phyloP scores from a whole-genome alignment of 768 basidiomycete genomes.

The Calocybe gangraenosa region DNA sequence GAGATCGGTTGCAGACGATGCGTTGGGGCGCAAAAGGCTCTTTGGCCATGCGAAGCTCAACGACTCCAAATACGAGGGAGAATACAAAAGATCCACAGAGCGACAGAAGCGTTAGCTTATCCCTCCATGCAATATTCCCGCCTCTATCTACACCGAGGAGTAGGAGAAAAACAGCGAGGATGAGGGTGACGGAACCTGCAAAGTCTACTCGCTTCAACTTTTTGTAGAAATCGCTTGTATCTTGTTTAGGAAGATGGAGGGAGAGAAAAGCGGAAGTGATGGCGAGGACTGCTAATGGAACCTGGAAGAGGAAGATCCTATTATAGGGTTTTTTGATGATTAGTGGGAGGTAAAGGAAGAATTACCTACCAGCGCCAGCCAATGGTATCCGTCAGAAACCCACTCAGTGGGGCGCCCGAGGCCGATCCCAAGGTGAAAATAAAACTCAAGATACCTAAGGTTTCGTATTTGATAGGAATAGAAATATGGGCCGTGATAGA shows the following conservation, averaged over 20 bases:
- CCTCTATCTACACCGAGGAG: conserved; percentile 56
- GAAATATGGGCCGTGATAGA: background rate
- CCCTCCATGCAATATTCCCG: conserved; percentile 45
- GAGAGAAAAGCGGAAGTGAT: conserved; percentile 48
- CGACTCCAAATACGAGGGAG: conserved; percentile 33
- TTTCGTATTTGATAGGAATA: background rate
- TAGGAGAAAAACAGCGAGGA: conserved; percentile 51
- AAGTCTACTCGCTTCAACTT: conserved; percentile 65
- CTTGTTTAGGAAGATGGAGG: conserved; percentile 47
- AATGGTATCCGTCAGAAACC: conserved; percentile 56
- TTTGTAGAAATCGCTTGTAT: conserved; percentile 35
- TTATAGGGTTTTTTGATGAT: background rate
- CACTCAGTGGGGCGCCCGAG: conserved; percentile 60
- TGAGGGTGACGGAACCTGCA: conserved; percentile 50
- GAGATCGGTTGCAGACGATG: conserved; percentile 45
- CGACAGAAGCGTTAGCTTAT: conserved; percentile 31
- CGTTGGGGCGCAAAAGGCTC: conserved; percentile 58
- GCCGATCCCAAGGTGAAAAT: conserved; percentile 56
- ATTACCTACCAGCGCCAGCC: conserved; percentile 59
- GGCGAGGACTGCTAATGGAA: conserved; percentile 52
- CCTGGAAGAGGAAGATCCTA: conserved; percentile 59
- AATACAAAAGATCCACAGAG: conserved; percentile 30
- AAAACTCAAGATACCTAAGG: conserved; percentile 51
- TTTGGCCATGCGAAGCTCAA: conserved; percentile 47
- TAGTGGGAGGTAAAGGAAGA: background rate